These are phyloP conservation scores for Leishmania mexicana DNA, from an alignment of 208 protist species.

Conservation along the genomic window DNA sequence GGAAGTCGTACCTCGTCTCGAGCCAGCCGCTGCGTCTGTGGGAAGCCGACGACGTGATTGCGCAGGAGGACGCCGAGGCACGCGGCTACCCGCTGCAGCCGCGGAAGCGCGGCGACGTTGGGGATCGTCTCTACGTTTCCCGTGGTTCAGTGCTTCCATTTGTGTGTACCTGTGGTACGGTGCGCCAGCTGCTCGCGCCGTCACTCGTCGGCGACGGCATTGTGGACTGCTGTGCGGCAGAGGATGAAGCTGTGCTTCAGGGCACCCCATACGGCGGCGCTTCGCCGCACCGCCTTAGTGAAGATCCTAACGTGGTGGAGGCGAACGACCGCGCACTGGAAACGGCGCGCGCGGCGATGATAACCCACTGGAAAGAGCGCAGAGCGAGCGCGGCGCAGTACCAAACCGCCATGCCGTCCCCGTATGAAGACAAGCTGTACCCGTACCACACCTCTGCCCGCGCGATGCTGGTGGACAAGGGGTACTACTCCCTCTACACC, in stretches of 20 bases:
- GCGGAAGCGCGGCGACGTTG: conserved; percentile 34
- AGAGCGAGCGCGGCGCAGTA: conserved; percentile 5
- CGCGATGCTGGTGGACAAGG: conserved; percentile 61
- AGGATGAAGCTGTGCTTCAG: conserved; percentile 46
- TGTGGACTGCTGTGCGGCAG: conserved; percentile 76
- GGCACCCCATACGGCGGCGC: conserved; percentile 7
- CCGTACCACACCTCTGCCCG: conserved; percentile 47
- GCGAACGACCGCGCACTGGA: neutral
- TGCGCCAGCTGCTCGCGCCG: conserved; percentile 53
- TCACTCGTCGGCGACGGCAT: conserved; percentile 71
- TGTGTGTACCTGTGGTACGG: conserved; percentile 32
- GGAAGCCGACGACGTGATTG: conserved; percentile 33
- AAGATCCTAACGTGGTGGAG: neutral
- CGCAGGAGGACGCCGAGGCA: conserved; percentile 20
- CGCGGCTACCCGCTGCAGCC: conserved; percentile 18
- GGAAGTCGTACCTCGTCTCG: conserved; percentile 55
- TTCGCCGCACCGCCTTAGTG: neutral
- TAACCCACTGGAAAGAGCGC: conserved; percentile 13
- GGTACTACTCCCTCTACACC: conserved; percentile 53
- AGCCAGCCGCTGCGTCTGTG: conserved; percentile 50
- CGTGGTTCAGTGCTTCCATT: conserved; percentile 63
- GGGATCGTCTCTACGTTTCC: conserved; percentile 22
- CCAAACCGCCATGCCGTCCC: neutral
- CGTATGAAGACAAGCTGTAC: conserved; percentile 34
- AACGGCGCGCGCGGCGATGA: conserved; percentile 3